These are phyloP conservation scores for Hanseniaspora mollemarum DNA, from an alignment of 805 yeast species.

Conservation along the genomic window DNA sequence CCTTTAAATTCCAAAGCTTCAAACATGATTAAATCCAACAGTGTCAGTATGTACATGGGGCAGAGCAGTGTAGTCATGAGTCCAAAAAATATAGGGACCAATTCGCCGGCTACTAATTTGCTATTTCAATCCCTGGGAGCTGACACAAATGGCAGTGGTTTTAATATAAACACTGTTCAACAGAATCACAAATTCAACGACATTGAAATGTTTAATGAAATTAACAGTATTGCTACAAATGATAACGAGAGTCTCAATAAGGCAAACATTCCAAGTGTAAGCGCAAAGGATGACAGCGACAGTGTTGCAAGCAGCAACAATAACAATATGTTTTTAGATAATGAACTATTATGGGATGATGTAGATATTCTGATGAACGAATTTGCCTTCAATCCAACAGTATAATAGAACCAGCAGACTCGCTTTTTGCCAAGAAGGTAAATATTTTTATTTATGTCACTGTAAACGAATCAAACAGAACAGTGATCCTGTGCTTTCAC, in stretches of 20 bases:
- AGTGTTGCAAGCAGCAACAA: conserved; percentile 7
- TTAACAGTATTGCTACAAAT: neutral
- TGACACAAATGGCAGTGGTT: neutral
- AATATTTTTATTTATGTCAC: too few relatives aligned
- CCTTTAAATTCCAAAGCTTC: conserved; percentile 14
- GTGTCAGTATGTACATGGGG: neutral
- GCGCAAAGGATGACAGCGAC: conserved; percentile 9
- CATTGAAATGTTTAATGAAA: conserved; percentile 19
- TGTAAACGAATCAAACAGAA: too few relatives aligned
- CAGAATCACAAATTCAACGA: neutral
- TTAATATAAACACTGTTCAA: neutral
- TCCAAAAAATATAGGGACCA: neutral
- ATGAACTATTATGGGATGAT: conserved; percentile 49
- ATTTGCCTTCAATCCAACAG: conserved; percentile 66
- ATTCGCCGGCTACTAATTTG: neutral
- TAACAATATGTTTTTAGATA: neutral
- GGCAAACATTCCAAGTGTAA: neutral
- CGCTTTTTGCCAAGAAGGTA: too few relatives aligned
- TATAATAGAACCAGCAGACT: conserved; percentile 24
- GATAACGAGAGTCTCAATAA: neutral
- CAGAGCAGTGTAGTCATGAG: neutral
- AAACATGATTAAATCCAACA: neutral
- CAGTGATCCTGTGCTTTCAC: too few relatives aligned
- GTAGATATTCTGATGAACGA: conserved; percentile 85
- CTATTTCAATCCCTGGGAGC: neutral